Evolutionary conservation across 1,139 yeast genomes (phyloP), one percentile per base, ranked within the genome.

Genomic region (Candida glucosophila): DNA sequence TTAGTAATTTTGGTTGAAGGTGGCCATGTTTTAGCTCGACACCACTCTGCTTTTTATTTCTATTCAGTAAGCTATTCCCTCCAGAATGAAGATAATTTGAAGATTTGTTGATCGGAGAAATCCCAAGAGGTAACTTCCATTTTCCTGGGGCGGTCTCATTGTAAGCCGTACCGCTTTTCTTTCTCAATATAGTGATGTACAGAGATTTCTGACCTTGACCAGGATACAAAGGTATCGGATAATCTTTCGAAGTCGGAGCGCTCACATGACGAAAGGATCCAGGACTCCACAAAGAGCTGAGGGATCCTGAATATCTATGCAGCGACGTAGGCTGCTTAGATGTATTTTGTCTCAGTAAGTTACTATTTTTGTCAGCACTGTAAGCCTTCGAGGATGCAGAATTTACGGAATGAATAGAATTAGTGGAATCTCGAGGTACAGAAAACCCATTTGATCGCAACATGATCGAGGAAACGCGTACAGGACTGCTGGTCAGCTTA

Each of bases 21-120:
- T 74, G 83, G 4, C 88, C 82, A 45, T 80, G 90, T 35, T 78
- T 74, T 42, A 79, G 66, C 35, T 77, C 86, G 33, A 75, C 72
- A 5, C 73, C 73, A 26, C 69, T 61, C 7, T 55, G 46, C 40
- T 49, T 57, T 41, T 47, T 59, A 30, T 37, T 39, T 24, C 54
- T 42, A 18, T 38, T 37, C 20, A 45, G 50, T 6, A 43, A 35
- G 21, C 7, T 19, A 13, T 8, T 19, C 4, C 51, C 50, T 2
- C 57, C 57, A 11, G 42, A 47, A 13, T 54, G 39, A 14, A 47
- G 43, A 27, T 49, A 43, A 12, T 44, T 43, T 5, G 58, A 51
- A 16, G 50, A 38, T 25, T 45, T 48, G 44, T 56, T 68, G 32
- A 53, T 57, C 34, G 57, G 77, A 41, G 58, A 42, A 12, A 77